phyloP scores from a whole-genome alignment of 2,329 filamentous ascomycete species.

The Aciculosporium take region DNA sequence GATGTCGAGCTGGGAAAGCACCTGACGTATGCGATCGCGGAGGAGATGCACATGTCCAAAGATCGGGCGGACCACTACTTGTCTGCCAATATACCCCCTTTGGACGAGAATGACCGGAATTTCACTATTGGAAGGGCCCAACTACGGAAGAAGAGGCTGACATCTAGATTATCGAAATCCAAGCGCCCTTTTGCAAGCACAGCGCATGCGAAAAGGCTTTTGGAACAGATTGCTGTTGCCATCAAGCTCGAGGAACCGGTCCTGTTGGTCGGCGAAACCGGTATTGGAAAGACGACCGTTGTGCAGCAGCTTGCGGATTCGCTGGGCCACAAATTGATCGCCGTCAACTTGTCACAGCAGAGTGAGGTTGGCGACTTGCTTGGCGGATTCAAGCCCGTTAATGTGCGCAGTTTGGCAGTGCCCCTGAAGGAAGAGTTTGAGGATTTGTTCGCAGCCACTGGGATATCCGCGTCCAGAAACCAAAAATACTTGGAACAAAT shows the following conservation, averaged over 20 bases:
- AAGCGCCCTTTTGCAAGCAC: slow-evolving; percentile 75
- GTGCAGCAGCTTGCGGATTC: slow-evolving; percentile 82
- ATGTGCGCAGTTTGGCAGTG: slow-evolving; percentile 71
- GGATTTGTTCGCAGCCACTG: slow-evolving; percentile 69
- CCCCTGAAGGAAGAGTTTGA: slow-evolving; percentile 91
- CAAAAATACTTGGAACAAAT: slow-evolving; percentile 73
- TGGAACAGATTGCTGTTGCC: slow-evolving; percentile 79
- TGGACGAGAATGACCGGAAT: slow-evolving; percentile 44
- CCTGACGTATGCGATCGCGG: slow-evolving; percentile 58
- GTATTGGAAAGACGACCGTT: slow-evolving; percentile 94
- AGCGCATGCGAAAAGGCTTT: slow-evolving; percentile 63
- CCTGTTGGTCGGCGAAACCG: slow-evolving; percentile 93
- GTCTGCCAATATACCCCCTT: slow-evolving; percentile 53
- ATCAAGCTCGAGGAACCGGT: slow-evolving; percentile 78
- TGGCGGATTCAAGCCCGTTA: slow-evolving; percentile 93
- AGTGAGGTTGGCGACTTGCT: slow-evolving; percentile 93
- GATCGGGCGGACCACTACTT: slow-evolving; percentile 71
- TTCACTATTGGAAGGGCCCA: slow-evolving; percentile 53
- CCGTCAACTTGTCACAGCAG: slow-evolving; percentile 94
- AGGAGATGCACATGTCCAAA: slow-evolving; percentile 75
- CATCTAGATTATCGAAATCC: slow-evolving; percentile 35
- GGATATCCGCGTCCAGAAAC: slow-evolving; percentile 78
- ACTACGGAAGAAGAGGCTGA: slow-evolving; percentile 41
- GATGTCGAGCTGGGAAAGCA: slow-evolving; percentile 44
- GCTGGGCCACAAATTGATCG: slow-evolving; percentile 73